A percentile compares a stretch with the other conserved stretches of the same genome.
Conservation (phyloP, 495 filamentous ascomycete genomes). For the Friedmanniomyces endolithicus region DNA sequence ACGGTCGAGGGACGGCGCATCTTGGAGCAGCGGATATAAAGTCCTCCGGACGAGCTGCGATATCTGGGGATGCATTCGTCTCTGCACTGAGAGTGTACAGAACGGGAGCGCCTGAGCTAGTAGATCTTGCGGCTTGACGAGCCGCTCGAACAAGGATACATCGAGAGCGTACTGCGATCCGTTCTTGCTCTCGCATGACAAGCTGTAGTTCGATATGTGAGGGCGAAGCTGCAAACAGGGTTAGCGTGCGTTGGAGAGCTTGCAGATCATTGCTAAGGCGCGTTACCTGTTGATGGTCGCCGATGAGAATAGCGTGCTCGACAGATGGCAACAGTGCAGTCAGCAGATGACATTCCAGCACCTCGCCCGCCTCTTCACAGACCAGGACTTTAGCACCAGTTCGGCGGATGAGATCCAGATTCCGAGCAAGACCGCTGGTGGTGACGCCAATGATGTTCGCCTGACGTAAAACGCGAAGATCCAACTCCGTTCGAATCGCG, state of each 20-base stretch:
- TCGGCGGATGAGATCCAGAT: constrained; percentile 47
- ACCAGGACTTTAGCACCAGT: constrained; percentile 56
- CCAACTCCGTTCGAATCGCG: constrained; percentile 35
- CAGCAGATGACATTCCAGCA: constrained; percentile 59
- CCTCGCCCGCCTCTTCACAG: constrained; percentile 69
- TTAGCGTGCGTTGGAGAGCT: constrained; percentile 2
- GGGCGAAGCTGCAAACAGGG: constrained; percentile 47
- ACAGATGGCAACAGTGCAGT: constrained; percentile 55
- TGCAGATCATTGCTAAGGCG: background rate
- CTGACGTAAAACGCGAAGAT: constrained; percentile 39
- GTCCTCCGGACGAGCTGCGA: constrained; percentile 46
- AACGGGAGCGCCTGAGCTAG: constrained; percentile 36
- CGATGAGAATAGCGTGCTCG: constrained; percentile 67
- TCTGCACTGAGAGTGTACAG: constrained; percentile 49
- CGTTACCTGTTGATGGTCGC: constrained; percentile 44
- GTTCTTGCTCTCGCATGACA: constrained; percentile 43
- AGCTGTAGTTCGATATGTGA: constrained; percentile 52
- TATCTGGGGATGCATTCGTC: constrained; percentile 65
- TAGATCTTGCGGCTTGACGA: constrained; percentile 38
- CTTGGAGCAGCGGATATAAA: constrained; percentile 52
- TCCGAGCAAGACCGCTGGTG: constrained; percentile 58
- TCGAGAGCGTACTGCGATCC: constrained; percentile 51
- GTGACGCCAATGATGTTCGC: constrained; percentile 60
- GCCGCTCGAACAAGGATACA: constrained; percentile 55
- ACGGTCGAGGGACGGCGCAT: constrained; percentile 43